Base-by-base conservation (phyloP, 2,329 filamentous ascomycete genomes). In the Fusarium sp. region DNA sequence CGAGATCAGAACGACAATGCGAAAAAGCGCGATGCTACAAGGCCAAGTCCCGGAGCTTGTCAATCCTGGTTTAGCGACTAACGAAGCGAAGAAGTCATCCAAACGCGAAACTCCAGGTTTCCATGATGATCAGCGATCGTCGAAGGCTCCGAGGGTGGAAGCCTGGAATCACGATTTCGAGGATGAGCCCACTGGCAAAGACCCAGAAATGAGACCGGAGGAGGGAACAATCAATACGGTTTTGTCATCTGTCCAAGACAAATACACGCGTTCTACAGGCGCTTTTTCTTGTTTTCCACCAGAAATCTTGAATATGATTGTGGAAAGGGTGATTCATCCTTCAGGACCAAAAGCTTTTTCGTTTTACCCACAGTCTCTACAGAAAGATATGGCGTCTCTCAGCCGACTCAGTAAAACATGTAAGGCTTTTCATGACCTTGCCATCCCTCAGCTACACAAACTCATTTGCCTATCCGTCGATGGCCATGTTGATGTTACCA, bases 281-380 rank as follows among this genome's bases (percentile, higher is more conserved):
- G 4, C 20, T 18, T 33, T 69, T 3, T 58, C 45, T 15, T 56
- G 54, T 1, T 33, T 70, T 10, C 70, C 70, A 1, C 50, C 34
- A 16, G 70, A 72, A 33, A 56, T 72, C 33, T 13, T 72, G 15
- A 31, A 62, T 26, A 15, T 70, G 49, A 57, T 74, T 3, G 23
- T 72, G 8, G 18, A 53, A 6, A 56, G 53, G 13, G 67, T 72
- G 46, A 56, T 12, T 11, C 4, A 9, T 4, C 1, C 11, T 5
- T 11, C 8, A 28, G 1, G 3, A 30, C 23, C 6, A 1, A 16
- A 4, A 11, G 1, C 4, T 16, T 9, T 6, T 15, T 6, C 2
- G 5, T 16, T 37, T 4, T 6, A 6, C 42, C 41, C 5, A 62
- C 20, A 23, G 4, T 0, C 2, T 7, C 12, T 6, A 65, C 8